Conservation (phyloP, 192 early-diverging fungal genomes). For the Linnemannia exigua region DNA sequence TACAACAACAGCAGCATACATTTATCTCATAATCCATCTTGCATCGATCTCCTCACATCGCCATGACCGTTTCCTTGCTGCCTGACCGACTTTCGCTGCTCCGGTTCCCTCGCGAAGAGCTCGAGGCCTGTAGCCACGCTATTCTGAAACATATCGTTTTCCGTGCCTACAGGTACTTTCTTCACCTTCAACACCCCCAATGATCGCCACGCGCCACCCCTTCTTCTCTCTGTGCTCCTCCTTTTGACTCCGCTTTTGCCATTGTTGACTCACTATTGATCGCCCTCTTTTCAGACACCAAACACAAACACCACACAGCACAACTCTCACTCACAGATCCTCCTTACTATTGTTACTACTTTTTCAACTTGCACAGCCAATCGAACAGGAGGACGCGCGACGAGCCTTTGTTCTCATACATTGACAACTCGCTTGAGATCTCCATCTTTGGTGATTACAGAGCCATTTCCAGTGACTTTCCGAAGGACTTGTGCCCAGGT, state of each 20-base stretch:
- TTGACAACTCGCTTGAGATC: constrained; percentile 79
- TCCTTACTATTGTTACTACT: neutral
- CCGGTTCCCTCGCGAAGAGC: constrained; percentile 68
- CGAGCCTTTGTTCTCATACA: constrained; percentile 73
- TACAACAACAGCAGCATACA: neutral
- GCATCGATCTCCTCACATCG: neutral
- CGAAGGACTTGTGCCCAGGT: constrained; percentile 34
- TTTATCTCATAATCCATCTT: neutral
- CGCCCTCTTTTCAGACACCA: neutral
- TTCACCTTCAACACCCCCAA: neutral
- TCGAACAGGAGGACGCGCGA: constrained; percentile 13
- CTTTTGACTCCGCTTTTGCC: neutral
- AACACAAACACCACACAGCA: neutral
- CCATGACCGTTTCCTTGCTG: constrained; percentile 68
- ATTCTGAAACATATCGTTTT: constrained; percentile 74
- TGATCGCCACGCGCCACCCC: neutral
- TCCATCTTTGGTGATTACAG: constrained; percentile 75
- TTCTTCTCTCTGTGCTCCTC: neutral
- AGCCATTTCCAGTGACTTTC: constrained; percentile 68
- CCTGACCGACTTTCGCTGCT: constrained; percentile 70
- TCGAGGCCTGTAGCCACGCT: constrained; percentile 71
- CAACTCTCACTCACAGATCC: neutral
- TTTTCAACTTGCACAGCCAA: constrained; percentile 9
- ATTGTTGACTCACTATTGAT: neutral
- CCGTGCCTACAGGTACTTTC: constrained; percentile 40